Conservation (phyloP, 2,329 filamentous ascomycete species). For the Pezicula neosporulosa region DNA sequence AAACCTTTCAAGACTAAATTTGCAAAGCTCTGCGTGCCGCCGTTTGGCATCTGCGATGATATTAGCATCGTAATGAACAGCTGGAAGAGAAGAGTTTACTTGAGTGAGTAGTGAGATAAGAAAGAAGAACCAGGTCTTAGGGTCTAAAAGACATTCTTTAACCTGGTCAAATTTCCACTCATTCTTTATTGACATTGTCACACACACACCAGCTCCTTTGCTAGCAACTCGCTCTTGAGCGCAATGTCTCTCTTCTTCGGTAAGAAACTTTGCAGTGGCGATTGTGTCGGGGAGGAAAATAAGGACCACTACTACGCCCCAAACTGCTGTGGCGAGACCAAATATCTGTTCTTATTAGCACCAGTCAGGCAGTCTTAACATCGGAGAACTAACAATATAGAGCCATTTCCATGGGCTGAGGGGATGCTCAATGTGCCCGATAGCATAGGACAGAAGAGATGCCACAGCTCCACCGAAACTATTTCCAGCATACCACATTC, state of each 20-base stretch:
- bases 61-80: neutral
- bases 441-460: constrained; percentile 49
- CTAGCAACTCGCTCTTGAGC: constrained; percentile 41
- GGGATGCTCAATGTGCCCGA: constrained; percentile 47
- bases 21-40: constrained; percentile 56
- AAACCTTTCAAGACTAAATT: constrained; percentile 39
- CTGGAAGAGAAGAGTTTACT: neutral
- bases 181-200: constrained; percentile 37
- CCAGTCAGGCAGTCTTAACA: neutral
- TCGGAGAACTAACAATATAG: constrained; percentile 34
- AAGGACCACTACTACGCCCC: constrained; percentile 44
- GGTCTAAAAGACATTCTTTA: constrained; percentile 49
- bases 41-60: constrained; percentile 49
- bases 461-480: constrained; percentile 46
- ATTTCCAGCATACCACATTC: constrained; percentile 58
- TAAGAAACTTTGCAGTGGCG: constrained; percentile 53
- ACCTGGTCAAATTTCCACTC: constrained; percentile 47
- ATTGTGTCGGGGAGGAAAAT: constrained; percentile 47
- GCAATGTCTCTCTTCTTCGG: constrained; percentile 44
- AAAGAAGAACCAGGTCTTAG: constrained; percentile 57
- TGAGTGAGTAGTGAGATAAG: constrained; percentile 48
- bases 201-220: constrained; percentile 48
- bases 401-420: constrained; percentile 54
- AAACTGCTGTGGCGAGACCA: constrained; percentile 35
- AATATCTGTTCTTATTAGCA: constrained; percentile 1